Evolutionary conservation across 2,329 filamentous ascomycete species (phyloP).

Genomic region (Talaromyces sp.): DNA sequence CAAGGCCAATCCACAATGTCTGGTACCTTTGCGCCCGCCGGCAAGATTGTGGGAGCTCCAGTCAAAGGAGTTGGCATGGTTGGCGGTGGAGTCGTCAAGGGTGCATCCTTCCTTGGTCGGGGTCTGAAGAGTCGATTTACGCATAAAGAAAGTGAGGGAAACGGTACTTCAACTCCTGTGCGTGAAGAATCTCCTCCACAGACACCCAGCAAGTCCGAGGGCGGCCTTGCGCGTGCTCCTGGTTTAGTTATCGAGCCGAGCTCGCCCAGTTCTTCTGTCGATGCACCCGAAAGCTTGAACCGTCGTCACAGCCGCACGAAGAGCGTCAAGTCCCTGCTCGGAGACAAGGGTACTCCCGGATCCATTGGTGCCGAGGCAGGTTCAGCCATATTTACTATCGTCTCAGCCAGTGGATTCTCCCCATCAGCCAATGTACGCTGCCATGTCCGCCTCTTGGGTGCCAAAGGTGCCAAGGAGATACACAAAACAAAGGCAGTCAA

Average conservation of each 20-base stretch:
- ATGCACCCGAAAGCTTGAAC: conserved; percentile 21
- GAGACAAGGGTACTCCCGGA: conserved; percentile 40
- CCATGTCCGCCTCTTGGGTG: conserved; percentile 62
- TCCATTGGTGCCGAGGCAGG: conserved; percentile 57
- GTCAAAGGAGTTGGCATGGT: conserved; percentile 84
- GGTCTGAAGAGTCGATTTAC: conserved; percentile 63
- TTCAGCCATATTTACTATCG: conserved; percentile 73
- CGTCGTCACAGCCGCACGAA: conserved; percentile 46
- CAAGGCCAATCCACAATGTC: conserved; percentile 92
- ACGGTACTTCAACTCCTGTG: conserved; percentile 16
- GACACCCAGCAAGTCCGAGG: conserved; percentile 20
- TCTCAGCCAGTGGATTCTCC: conserved; percentile 76
- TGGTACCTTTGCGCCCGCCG: conserved; percentile 81
- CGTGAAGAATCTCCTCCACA: conserved; percentile 23
- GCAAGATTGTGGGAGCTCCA: conserved; percentile 90
- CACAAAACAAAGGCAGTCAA: conserved; percentile 94
- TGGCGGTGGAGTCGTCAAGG: conserved; percentile 80
- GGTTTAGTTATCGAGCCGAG: conserved; percentile 31
- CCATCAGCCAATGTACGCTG: conserved; percentile 75
- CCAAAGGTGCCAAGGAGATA: conserved; percentile 70
- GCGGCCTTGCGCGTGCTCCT: conserved; percentile 23
- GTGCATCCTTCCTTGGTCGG: conserved; percentile 84
- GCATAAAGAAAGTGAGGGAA: conserved; percentile 30
- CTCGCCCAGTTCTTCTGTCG: conserved; percentile 21
- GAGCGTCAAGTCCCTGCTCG: conserved; percentile 51